Base-by-base conservation (phyloP, 257 asterid species). In the Lycium ferocissimum region DNA sequence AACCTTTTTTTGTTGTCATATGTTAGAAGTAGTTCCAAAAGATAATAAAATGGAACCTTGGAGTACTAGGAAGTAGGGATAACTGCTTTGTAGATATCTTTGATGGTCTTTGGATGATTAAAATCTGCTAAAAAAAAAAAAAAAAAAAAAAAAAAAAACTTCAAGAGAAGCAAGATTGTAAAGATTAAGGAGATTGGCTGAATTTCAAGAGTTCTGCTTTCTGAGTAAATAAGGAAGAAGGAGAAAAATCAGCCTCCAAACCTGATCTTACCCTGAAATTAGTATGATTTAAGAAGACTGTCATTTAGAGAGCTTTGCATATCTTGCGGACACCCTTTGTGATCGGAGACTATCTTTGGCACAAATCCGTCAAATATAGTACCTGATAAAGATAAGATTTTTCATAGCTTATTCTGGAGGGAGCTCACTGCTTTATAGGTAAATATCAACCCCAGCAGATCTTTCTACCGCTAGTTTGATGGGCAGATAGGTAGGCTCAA, bases 291-390 rank as follows among this genome's bases (percentile, higher is more conserved):
- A 33, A 0, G 12, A 26, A 26, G 43, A 3, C 43, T 3, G 72
- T 11, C 72, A 65, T 26, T 26, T 65, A 65, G 72, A 3, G 72
- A 65, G 26, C 54, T 38, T 70, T 70, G 15, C 33, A 40, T 17
- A 47, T 70, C 54, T 70, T 40, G 56, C 10, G 54, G 56, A 9
- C 79, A 40, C 35, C 56, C 1, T 33, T 17, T 38, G 15, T 11
- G 9, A 70, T 70, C 8, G 15, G 56, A 17, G 35, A 70, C 54
- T 70, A 17, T 70, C 9, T 40, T 40, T 40, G 79, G 54, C 12
- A 70, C 56, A n/a, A 70, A 40, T 70, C 9, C 79, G 17, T 40
- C 54, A 17, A 38, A 70, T 17, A 69, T 69, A 70, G 78, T 70
- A 70, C 8, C 33, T 17, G 54, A 70, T 70, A 70, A 56, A 70